Conservation (phyloP, 1,284 basidiomycete genomes). For the Malassezia brasiliensis region DNA sequence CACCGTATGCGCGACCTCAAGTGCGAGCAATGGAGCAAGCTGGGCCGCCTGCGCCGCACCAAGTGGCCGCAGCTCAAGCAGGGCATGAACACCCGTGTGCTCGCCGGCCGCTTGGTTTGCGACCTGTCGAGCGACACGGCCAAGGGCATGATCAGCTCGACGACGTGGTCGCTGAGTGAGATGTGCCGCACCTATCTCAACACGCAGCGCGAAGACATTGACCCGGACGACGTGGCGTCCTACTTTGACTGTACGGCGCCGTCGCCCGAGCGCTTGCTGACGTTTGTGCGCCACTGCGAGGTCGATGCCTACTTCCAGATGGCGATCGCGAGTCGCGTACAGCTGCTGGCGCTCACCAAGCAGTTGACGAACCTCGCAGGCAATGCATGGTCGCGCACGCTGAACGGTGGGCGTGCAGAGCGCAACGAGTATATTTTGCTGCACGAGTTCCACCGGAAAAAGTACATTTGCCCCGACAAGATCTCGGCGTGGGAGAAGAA, state of each 20-base stretch:
- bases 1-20: slow-evolving; percentile 70
- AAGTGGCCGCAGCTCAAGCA: slow-evolving; percentile 66
- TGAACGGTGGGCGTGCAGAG: slow-evolving; percentile 70
- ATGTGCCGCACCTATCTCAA: slow-evolving; percentile 72
- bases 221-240: slow-evolving; percentile 80
- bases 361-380: slow-evolving; percentile 96
- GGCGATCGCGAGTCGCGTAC: slow-evolving; percentile 83
- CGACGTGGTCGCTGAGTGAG: slow-evolving; percentile 91
- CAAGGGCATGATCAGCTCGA: slow-evolving; percentile 65
- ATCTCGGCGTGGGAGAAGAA: slow-evolving; percentile 58
- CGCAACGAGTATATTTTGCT: slow-evolving; percentile 98
- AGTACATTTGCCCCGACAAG: slow-evolving; percentile 96
- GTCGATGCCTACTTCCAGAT: slow-evolving; percentile 91
- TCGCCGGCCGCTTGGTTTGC: slow-evolving; percentile 77
- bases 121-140: slow-evolving; percentile 89
- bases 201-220: slow-evolving; percentile 58
- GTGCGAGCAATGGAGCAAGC: slow-evolving; percentile 77
- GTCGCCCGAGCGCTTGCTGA: slow-evolving; percentile 68
- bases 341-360: slow-evolving; percentile 76
- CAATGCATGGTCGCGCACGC: slow-evolving; percentile 66
- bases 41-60: slow-evolving; percentile 80
- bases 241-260: slow-evolving; percentile 79
- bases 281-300: slow-evolving; percentile 83
- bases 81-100: slow-evolving; percentile 70
- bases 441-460: slow-evolving; percentile 92